These are phyloP conservation scores for Xanthoconium separans DNA, from an alignment of 1,284 basidiomycete genomes.

Conservation along the genomic window DNA sequence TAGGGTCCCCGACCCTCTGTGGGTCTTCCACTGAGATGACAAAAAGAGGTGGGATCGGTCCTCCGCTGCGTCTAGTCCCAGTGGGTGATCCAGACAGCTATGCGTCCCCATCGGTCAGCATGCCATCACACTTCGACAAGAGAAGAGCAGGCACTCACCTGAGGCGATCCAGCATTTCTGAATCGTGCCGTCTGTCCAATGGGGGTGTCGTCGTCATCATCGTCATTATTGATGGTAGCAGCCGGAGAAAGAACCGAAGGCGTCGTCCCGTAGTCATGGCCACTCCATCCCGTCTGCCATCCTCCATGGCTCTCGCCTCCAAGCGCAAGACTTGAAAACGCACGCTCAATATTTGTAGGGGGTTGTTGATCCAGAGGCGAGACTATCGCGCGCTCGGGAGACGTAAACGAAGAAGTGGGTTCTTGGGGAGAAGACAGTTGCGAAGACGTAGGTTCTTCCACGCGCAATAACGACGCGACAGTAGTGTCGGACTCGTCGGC, in stretches of 20 bases:
- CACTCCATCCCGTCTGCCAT: slow-evolving; percentile 49
- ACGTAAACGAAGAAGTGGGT: slow-evolving; percentile 19
- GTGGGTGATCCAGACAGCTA: slow-evolving; percentile 21
- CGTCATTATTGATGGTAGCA: slow-evolving; percentile 26
- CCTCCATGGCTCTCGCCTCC: slow-evolving; percentile 60
- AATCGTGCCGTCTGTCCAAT: slow-evolving; percentile 55
- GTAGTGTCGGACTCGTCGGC: slow-evolving; percentile 9
- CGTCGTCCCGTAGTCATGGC: slow-evolving; percentile 29
- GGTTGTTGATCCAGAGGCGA: slow-evolving; percentile 53
- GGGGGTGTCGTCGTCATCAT: slow-evolving; percentile 72
- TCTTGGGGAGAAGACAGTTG: slow-evolving; percentile 23
- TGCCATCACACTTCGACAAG: not conserved
- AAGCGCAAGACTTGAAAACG: slow-evolving; percentile 59
- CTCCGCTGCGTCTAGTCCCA: slow-evolving; percentile 36
- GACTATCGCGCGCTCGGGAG: slow-evolving; percentile 38
- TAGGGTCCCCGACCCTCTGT: slow-evolving; percentile 90
- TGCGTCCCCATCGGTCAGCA: slow-evolving; percentile 4
- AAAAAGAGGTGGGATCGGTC: slow-evolving; percentile 59
- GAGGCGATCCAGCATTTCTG: slow-evolving; percentile 32
- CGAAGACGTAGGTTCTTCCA: slow-evolving; percentile 12
- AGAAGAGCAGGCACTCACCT: slow-evolving; percentile 13
- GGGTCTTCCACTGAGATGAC: slow-evolving; percentile 88
- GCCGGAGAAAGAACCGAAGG: slow-evolving; percentile 11
- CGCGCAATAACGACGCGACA: slow-evolving; percentile 3
- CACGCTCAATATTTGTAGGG: slow-evolving; percentile 39